These are phyloP conservation scores for Auriculariales sp. DNA, from an alignment of 768 basidiomycete genomes.

Conservation along the genomic window DNA sequence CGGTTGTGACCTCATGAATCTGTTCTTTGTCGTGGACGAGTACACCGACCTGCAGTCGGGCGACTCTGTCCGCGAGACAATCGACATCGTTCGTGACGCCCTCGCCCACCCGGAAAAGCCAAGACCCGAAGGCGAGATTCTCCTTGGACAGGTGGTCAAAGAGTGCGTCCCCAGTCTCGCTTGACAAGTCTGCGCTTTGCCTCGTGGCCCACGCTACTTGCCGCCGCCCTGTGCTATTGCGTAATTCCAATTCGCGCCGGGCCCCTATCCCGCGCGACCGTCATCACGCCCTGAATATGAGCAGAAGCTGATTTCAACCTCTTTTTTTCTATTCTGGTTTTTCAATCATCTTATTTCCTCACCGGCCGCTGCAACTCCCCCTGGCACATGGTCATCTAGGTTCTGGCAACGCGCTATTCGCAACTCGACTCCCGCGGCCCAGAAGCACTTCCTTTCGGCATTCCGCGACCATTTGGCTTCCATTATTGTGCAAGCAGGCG, in stretches of 20 bases:
- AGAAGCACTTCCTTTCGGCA: background rate
- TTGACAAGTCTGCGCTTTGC: background rate
- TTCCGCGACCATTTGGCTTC: background rate
- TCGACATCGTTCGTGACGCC: background rate
- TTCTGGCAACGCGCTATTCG: conserved; percentile 2
- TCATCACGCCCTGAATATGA: background rate
- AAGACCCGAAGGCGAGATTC: background rate
- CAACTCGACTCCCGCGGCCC: background rate
- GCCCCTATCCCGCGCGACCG: background rate
- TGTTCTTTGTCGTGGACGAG: conserved; percentile 19
- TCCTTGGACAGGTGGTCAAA: background rate
- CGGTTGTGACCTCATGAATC: conserved; percentile 19
- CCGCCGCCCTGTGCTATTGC: background rate
- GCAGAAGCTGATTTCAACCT: background rate
- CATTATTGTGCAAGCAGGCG: conserved; percentile 1
- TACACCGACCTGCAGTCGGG: conserved; percentile 14
- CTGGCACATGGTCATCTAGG: conserved; percentile 1
- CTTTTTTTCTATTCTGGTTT: background rate
- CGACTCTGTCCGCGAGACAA: background rate
- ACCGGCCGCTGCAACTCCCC: too few relatives aligned
- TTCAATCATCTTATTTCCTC: background rate
- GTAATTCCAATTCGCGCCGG: background rate
- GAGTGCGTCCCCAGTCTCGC: background rate
- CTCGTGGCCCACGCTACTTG: background rate
- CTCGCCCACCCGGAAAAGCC: background rate